Evolutionary conservation across 768 basidiomycete genomes (phyloP), one percentile per base, ranked within the genome.

Genomic region (Porphyrellus cyaneotinctus): DNA sequence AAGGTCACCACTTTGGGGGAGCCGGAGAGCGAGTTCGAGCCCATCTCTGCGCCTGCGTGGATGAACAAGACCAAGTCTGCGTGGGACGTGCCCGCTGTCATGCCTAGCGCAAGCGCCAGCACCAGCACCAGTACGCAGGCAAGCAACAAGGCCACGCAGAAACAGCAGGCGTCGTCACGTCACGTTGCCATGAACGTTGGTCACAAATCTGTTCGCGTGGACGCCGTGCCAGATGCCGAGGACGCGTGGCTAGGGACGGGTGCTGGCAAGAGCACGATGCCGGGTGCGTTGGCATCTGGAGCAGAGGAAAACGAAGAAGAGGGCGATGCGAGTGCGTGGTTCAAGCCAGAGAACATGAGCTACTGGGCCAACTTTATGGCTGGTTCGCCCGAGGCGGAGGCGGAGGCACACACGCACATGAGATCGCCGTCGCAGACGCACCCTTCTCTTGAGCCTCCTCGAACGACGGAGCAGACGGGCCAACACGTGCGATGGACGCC

Each of bases 351-450:
- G 8, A 50, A 60, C 35, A 37, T 60, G 17, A 57, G 33, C 46
- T 69, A 70, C 47, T 69, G 69, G 69, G 60, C 51, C n/a, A 65
- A 61, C 36, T 47, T 70, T 15, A 55, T 68, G 53, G 63, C 43
- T 23, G 56, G 60, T 4, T 54, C 51, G 8, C 2, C 62, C 15
- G 58, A 59, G 44, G 13, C 43, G 15, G 57, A 59, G 23, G 24
- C 11, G 33, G 10, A 24, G 20, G 11, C 28, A n/a, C 26, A 44
- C 26, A 9, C 26, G 26, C 26, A 28, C 26, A 9, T 9, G 26
- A 4, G 26, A 28, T 28, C 26, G 26, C 26, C 4, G 43, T n/a
- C 28, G 28, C 26, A 43, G 35, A 26, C 46, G 17, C 33, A 17
- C 26, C 26, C 26, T 31, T 10, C 44, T 18, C 44, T 35, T 43